Evolutionary conservation across 768 basidiomycete genomes (phyloP).

Genomic region (Lactarius psammicola): DNA sequence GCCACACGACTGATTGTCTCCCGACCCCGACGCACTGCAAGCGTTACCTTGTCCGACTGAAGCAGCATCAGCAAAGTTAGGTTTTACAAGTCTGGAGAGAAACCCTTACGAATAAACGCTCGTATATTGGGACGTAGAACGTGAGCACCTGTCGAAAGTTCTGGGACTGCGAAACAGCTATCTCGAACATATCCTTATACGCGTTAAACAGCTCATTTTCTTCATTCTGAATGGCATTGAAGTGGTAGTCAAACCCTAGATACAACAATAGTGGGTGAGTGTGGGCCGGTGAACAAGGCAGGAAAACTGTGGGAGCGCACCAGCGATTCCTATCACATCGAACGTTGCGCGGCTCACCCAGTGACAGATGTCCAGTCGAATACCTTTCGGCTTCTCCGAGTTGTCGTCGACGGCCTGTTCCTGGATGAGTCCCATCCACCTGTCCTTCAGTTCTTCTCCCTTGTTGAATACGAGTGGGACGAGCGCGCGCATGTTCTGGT

Average conservation of each 20-base stretch:
- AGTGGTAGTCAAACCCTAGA: slow-evolving; percentile 83
- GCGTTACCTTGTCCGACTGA: slow-evolving; percentile 54
- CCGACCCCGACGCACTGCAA: slow-evolving; percentile 55
- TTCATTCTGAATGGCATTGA: slow-evolving; percentile 79
- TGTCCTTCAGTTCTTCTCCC: slow-evolving; percentile 57
- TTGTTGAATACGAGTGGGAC: slow-evolving; percentile 72
- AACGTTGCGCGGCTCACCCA: slow-evolving; percentile 85
- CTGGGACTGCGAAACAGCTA: slow-evolving; percentile 57
- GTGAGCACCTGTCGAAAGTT: slow-evolving; percentile 48
- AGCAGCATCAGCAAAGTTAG: background rate
- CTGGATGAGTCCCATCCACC: slow-evolving; percentile 54
- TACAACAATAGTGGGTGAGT: too few species aligned
- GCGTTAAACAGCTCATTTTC: slow-evolving; percentile 75
- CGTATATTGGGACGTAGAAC: slow-evolving; percentile 58
- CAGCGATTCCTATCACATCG: slow-evolving; percentile 89
- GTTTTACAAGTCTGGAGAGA: background rate
- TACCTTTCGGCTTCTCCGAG: slow-evolving; percentile 28
- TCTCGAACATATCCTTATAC: slow-evolving; percentile 83
- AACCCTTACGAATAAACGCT: slow-evolving; percentile 54
- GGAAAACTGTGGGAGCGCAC: slow-evolving; percentile 39
- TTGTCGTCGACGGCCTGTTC: slow-evolving; percentile 34
- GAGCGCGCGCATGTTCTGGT: slow-evolving; percentile 71
- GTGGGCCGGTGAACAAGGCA: background rate
- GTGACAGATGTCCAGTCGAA: slow-evolving; percentile 67
- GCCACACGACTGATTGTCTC: slow-evolving; percentile 65